Percentiles rank a stretch among this genome's conserved stretches.
These are phyloP conservation scores for Geotrichum reessii DNA, from an alignment of 1,139 yeast species.

Conservation along the genomic window DNA sequence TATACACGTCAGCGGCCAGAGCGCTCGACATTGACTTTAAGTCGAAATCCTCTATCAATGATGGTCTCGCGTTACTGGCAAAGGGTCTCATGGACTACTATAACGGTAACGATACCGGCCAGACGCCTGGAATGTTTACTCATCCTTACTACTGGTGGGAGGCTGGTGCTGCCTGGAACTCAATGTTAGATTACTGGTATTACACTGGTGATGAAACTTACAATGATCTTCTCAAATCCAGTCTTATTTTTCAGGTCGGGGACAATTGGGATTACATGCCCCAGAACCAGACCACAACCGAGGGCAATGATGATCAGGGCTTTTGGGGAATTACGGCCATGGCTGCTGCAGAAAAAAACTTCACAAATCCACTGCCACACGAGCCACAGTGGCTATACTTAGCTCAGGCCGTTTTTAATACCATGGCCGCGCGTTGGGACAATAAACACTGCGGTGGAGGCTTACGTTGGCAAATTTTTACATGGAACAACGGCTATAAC, in stretches of 20 bases:
- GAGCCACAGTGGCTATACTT: constrained; percentile 62
- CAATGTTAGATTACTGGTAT: constrained; percentile 61
- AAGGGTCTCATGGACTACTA: constrained; percentile 69
- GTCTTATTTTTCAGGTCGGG: constrained; percentile 64
- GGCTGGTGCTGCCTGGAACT: constrained; percentile 88
- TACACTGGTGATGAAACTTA: constrained; percentile 60
- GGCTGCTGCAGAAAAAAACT: constrained; percentile 78
- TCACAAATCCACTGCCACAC: constrained; percentile 52
- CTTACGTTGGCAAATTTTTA: constrained; percentile 91
- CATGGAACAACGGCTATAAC: constrained; percentile 91
- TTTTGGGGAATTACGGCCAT: constrained; percentile 84
- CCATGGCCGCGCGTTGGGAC: constrained; percentile 91
- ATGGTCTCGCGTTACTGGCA: constrained; percentile 51
- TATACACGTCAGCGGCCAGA: no score
- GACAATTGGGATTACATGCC: constrained; percentile 68
- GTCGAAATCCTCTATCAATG: constrained; percentile 25
- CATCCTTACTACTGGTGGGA: constrained; percentile 91
- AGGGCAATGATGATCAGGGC: constrained; percentile 91
- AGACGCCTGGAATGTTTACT: constrained; percentile 71
- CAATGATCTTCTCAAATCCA: constrained; percentile 49
- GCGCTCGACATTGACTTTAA: constrained; percentile 23
- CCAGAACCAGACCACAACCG: constrained; percentile 63
- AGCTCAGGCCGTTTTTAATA: constrained; percentile 78
- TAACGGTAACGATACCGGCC: constrained; percentile 47
- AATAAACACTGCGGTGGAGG: constrained; percentile 71